Evolutionary conservation across 768 basidiomycete species (phyloP), one percentile per base, ranked within the genome.

Genomic region (Hygrocybe coccinea): DNA sequence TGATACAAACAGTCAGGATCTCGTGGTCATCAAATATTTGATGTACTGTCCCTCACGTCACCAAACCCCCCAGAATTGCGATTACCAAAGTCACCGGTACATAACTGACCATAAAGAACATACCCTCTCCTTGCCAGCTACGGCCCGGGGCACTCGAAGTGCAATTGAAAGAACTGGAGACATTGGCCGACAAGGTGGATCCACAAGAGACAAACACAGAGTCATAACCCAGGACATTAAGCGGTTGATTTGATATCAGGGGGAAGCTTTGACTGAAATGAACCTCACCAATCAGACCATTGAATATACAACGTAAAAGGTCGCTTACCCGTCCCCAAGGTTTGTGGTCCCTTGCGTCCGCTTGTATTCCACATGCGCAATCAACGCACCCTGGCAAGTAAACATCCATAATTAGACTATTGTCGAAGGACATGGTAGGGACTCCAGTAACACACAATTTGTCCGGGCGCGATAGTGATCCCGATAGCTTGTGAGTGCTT

Each of bases 181-280:
- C 11, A 34, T 54, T 54, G 39, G 39, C 43, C 14, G 41, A 14
- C 11, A 54, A 54, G 14, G 15, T 9, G 25, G 21, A n/a, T 29
- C 33, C 43, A 41, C 52, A 54, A 19, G 38, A 21, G 29, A 54
- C 43, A 19, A 44, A n/a, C 33, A 22, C 52, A 19, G 43, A 17
- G 10, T 22, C 39, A 33, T 44, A 43, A 17, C 25, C 21, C 2
- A 44, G 17, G 33, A 54, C 22, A 14, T 24, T n/a, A 7, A 45
- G 36, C 9, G 52, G 52, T 22, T 52, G 50, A 34, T 52, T 37
- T 39, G 50, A 52, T 38, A 52, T 21, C 36, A 52, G 22, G 12
- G 50, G 50, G 25, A 52, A 52, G 10, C 14, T n/a, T 38, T 52
- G 35, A 24, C 50, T 52, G 25, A 29, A 34, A 10, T 36, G 4